These are phyloP conservation scores for Gaeumannomyces sp. DNA, from an alignment of 2,329 filamentous ascomycete genomes.

Conservation along the genomic window DNA sequence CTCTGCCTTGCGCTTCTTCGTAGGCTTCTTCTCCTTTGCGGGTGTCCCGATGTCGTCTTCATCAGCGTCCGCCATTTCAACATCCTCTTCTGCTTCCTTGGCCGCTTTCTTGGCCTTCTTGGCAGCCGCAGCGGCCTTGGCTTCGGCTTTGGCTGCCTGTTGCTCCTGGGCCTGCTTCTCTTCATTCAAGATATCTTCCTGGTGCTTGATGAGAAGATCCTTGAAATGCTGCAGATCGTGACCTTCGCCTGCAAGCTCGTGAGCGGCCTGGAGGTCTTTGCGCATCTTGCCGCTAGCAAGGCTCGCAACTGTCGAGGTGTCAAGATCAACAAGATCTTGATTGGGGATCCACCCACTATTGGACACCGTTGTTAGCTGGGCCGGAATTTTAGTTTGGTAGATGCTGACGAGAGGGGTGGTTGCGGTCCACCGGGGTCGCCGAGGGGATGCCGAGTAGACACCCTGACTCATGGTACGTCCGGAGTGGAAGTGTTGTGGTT, in stretches of 20 bases:
- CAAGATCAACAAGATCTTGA: conserved; percentile 70
- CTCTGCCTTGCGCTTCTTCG: conserved; percentile 82
- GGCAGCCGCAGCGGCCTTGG: conserved; percentile 34
- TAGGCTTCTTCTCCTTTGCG: conserved; percentile 38
- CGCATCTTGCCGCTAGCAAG: conserved; percentile 69
- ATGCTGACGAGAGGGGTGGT: neutral
- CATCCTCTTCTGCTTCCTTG: conserved; percentile 48
- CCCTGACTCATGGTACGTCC: too few relatives aligned
- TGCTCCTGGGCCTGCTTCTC: conserved; percentile 43
- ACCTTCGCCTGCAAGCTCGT: conserved; percentile 70
- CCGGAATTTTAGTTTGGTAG: conserved; percentile 13
- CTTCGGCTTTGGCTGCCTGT: conserved; percentile 31
- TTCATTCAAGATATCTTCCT: conserved; percentile 58
- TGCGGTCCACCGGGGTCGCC: too few relatives aligned
- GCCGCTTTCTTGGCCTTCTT: conserved; percentile 36
- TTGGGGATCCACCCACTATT: conserved; percentile 86
- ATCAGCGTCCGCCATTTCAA: conserved; percentile 54
- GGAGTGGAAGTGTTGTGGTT: too few relatives aligned
- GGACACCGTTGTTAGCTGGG: conserved; percentile 7
- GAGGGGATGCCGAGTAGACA: too few relatives aligned
- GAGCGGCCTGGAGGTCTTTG: conserved; percentile 74
- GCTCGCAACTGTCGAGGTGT: conserved; percentile 63
- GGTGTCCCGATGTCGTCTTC: conserved; percentile 42
- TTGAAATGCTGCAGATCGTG: conserved; percentile 81
- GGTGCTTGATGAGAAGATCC: conserved; percentile 63